These are phyloP conservation scores for Kurtzmaniella fragi DNA, from an alignment of 805 yeast genomes.

Conservation along the genomic window DNA sequence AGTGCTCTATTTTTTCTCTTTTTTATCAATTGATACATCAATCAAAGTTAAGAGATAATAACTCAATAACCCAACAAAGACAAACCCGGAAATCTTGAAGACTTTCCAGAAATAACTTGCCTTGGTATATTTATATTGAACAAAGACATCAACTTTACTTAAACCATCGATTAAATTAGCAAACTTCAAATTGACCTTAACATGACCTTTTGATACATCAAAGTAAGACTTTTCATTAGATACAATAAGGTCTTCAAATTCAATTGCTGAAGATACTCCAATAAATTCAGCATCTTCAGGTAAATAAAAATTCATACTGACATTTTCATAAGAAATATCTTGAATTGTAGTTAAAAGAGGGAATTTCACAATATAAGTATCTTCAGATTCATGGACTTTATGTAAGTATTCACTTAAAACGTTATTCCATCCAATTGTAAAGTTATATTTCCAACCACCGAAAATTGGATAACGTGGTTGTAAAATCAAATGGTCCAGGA, in stretches of 20 bases:
- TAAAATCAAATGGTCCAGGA: constrained; percentile 46
- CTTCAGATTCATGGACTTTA: constrained; percentile 30
- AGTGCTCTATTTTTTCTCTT: neutral
- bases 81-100: constrained; percentile 53
- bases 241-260: constrained; percentile 23
- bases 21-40: constrained; percentile 23
- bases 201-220: constrained; percentile 75
- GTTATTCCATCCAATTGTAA: constrained; percentile 91
- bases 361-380: constrained; percentile 54
- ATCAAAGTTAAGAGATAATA: constrained; percentile 40
- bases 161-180: constrained; percentile 67
- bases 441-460: constrained; percentile 95
- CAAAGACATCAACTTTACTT: constrained; percentile 47
- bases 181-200: constrained; percentile 58
- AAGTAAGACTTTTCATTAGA: constrained; percentile 54
- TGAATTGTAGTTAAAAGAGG: constrained; percentile 71
- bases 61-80: constrained; percentile 55
- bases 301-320: constrained; percentile 57
- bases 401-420: constrained; percentile 50
- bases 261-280: constrained; percentile 54
- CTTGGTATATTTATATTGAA: constrained; percentile 59
- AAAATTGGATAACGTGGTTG: constrained; percentile 91
- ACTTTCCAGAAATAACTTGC: constrained; percentile 61
- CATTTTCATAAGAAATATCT: constrained; percentile 64
- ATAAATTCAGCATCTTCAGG: constrained; percentile 79